A percentile compares a stretch with the other conserved stretches of the same genome.
Conservation (phyloP, 768 basidiomycete species). For the Panus rudis region DNA sequence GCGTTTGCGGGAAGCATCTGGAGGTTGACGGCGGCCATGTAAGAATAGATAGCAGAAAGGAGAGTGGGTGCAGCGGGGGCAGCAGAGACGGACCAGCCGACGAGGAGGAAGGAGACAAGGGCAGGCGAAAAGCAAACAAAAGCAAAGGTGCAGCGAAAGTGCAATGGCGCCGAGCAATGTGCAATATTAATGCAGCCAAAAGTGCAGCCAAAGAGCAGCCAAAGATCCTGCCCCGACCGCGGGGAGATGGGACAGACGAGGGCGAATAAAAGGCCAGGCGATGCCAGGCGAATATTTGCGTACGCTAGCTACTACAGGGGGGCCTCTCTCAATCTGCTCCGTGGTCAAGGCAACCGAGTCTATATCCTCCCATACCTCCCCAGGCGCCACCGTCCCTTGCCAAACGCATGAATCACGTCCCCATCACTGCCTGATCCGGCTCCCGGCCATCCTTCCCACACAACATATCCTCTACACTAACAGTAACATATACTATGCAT, state of each 20-base stretch:
- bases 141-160: constrained; percentile 12
- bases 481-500: background rate
- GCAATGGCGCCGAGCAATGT: constrained; percentile 12
- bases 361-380: constrained; percentile 2
- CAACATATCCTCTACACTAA: constrained; percentile 1
- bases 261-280: too few species aligned
- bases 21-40: constrained; percentile 69
- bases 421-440: constrained; percentile 3
- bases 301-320: too few species aligned
- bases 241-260: too few species aligned
- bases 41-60: constrained; percentile 17
- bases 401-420: background rate
- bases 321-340: constrained; percentile 29
- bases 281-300: too few species aligned
- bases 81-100: constrained; percentile 12
- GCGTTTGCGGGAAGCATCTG: constrained; percentile 63
- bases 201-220: too few species aligned
- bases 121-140: constrained; percentile 2
- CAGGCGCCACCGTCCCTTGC: constrained; percentile 1
- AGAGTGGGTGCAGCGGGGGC: background rate
- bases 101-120: constrained; percentile 15
- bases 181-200: too few species aligned
- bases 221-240: too few species aligned
- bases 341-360: constrained; percentile 47
- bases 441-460: too few species aligned